These are phyloP conservation scores for Viridothelium virens DNA, from an alignment of 495 filamentous ascomycete genomes.

Conservation along the genomic window DNA sequence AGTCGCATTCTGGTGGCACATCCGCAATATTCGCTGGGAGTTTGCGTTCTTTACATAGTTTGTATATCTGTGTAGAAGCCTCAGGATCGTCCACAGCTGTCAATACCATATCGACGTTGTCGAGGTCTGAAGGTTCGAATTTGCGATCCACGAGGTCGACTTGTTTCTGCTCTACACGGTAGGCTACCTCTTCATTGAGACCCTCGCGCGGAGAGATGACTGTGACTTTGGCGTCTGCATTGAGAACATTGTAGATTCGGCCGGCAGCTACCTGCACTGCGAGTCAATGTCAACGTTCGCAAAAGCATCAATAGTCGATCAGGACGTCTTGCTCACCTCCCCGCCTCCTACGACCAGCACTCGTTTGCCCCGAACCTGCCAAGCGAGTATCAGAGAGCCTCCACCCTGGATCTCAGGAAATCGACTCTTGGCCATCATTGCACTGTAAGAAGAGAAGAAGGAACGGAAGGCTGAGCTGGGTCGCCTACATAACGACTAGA, in stretches of 20 bases:
- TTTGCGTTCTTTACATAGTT: slow-evolving; percentile 73
- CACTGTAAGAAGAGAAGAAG: slow-evolving; percentile 6
- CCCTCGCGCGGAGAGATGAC: slow-evolving; percentile 72
- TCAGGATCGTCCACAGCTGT: slow-evolving; percentile 87
- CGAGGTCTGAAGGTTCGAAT: slow-evolving; percentile 75
- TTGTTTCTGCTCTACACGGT: slow-evolving; percentile 64
- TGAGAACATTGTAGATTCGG: slow-evolving; percentile 83
- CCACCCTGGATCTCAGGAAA: slow-evolving; percentile 80
- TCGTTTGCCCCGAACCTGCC: slow-evolving; percentile 78
- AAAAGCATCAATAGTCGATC: neutral
- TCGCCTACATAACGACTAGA: neutral
- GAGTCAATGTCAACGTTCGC: slow-evolving; percentile 28
- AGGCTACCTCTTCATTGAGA: slow-evolving; percentile 78
- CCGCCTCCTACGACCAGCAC: slow-evolving; percentile 88
- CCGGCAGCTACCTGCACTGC: slow-evolving; percentile 76
- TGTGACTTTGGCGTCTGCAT: slow-evolving; percentile 85
- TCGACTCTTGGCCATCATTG: slow-evolving; percentile 46
- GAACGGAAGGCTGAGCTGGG: neutral
- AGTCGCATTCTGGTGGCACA: slow-evolving; percentile 93
- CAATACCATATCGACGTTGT: slow-evolving; percentile 71
- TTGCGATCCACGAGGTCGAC: slow-evolving; percentile 70
- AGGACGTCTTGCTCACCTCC: slow-evolving; percentile 52
- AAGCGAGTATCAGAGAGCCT: slow-evolving; percentile 87
- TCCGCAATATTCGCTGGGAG: slow-evolving; percentile 95
- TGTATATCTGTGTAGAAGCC: slow-evolving; percentile 80